A percentile compares a stretch with the other conserved stretches of the same genome.
These are phyloP conservation scores for Aurinia saxatilis DNA, from an alignment of 345 rosid species.

Conservation along the genomic window DNA sequence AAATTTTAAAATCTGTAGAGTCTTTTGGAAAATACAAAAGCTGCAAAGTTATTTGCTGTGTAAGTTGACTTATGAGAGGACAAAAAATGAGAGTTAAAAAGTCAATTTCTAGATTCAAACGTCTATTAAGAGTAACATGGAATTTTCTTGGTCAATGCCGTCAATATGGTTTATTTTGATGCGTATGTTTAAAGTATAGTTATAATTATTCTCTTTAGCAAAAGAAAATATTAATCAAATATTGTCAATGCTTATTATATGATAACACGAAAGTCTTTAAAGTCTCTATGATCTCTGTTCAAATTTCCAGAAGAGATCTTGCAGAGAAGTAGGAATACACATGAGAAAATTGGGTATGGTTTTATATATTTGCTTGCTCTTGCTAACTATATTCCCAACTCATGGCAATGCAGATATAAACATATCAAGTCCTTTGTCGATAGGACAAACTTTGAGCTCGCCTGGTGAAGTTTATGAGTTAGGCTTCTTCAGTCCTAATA, in stretches of 20 bases:
- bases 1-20: too few species aligned
- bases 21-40: not conserved
- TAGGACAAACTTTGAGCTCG: conserved; percentile 24
- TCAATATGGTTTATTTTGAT: too few species aligned
- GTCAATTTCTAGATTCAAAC: too few species aligned
- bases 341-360: not conserved
- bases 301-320: not conserved
- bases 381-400: conserved; percentile 13
- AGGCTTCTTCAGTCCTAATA: conserved; percentile 33
- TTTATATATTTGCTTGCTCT: not conserved
- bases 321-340: not conserved
- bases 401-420: conserved; percentile 15
- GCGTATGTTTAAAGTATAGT: too few species aligned
- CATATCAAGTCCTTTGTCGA: conserved; percentile 21
- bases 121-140: too few species aligned
- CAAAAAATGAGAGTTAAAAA: not conserved
- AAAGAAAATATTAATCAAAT: too few species aligned
- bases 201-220: too few species aligned
- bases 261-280: too few species aligned
- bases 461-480: conserved; percentile 21
- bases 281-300: too few species aligned
- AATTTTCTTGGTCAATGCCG: too few species aligned
- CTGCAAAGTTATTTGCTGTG: not conserved
- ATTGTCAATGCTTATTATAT: too few species aligned
- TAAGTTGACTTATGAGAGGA: not conserved